phyloP scores from a whole-genome alignment of 306 rosid genomes.

The Rosa persica region DNA sequence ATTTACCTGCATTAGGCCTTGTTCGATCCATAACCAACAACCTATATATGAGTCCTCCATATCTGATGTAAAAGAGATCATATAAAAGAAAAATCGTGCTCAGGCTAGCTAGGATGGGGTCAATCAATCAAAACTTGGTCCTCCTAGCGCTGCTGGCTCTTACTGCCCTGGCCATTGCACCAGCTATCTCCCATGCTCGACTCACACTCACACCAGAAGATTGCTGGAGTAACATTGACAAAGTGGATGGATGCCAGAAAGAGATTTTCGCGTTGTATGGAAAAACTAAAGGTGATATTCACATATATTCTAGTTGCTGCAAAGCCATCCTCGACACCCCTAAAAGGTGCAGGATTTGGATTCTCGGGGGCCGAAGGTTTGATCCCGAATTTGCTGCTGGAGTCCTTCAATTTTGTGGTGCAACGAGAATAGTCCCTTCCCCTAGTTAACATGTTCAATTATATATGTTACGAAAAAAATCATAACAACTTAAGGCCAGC shows the following conservation, averaged over 20 bases:
- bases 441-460: too few species aligned
- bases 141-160: neutral
- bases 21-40: neutral
- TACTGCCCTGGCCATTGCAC: neutral
- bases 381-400: neutral
- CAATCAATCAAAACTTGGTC: neutral
- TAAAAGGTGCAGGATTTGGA: neutral
- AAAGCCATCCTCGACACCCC: neutral
- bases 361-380: neutral
- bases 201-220: neutral
- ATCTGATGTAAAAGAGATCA: neutral
- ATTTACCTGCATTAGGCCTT: neutral
- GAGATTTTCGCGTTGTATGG: neutral
- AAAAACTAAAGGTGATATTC: neutral
- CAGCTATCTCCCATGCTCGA: neutral
- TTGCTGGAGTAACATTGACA: constrained; percentile 1
- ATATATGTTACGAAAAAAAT: too few species aligned
- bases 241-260: neutral
- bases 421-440: neutral
- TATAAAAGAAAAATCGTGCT: neutral
- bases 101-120: neutral
- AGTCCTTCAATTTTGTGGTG: neutral
- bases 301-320: neutral
- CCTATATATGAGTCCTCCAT: neutral
- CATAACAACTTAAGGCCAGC: too few species aligned